Evolutionary conservation across 1,284 basidiomycete genomes (phyloP), one percentile per base, ranked within the genome.

Genomic region (Agaricales sp.): DNA sequence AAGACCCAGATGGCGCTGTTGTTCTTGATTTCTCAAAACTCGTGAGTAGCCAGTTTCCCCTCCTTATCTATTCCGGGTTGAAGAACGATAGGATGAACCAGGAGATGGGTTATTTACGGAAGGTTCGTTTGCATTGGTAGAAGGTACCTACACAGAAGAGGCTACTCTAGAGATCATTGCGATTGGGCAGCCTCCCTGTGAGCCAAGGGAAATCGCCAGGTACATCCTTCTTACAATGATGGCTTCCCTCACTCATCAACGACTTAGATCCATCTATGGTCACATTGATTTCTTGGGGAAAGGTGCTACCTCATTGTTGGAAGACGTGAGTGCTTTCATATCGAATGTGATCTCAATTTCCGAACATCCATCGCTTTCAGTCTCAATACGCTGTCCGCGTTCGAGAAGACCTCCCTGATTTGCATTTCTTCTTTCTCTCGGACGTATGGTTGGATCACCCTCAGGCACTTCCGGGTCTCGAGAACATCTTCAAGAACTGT

Each of bases 41-140:
- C 41, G 93, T 94, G 57, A 61, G 83, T 65, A 18, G 4, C 35
- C 38, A 30, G 51, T 22, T 41, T 46, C 24, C 21, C 39, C 1
- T 23, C 21, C 37, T 48, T 47, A 43, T 8, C 39, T 13, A 21
- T 50, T 45, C 47, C 24, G 37, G 37, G 22, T 49, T 51, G 51
- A 23, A 54, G 41, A n/a, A 38, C 45, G 26, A 46, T 25, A 93
- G 92, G 88, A 91, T 52, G 79, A 82, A 52, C 94, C 95, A 3
- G 92, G 93, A 43, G 94, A 97, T 63, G 96, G 96, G 0, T 67
- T 99, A 13, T 99, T 98, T 61, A 97, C 94, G 0, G 94, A 99
- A 64, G 96, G 96, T 0, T 92, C 87, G 52, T 87, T 97, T 65
- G 91, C 93, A 1, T 76, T 99, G 6, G 82, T 98, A 0, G 96